A percentile compares a stretch with the other conserved stretches of the same genome.
These are phyloP conservation scores for Trametes coccinea DNA, from an alignment of 768 basidiomycete genomes.

Conservation along the genomic window DNA sequence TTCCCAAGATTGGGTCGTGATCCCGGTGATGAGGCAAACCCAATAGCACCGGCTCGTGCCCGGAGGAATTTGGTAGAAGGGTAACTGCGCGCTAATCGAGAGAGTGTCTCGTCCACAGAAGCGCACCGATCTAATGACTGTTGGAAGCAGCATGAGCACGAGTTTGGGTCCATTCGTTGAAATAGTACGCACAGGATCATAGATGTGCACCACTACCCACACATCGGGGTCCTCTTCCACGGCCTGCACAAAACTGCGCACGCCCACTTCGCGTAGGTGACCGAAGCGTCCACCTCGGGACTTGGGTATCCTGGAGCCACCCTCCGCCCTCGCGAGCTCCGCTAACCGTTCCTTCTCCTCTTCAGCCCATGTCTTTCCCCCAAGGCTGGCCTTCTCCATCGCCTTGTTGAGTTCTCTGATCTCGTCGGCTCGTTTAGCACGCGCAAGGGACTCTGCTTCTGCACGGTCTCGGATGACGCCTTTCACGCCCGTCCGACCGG, in stretches of 20 bases:
- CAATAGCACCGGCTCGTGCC: slow-evolving; percentile 71
- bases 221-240: slow-evolving; percentile 71
- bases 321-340: slow-evolving; percentile 48
- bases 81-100: slow-evolving; percentile 66
- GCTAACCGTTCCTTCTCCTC: slow-evolving; percentile 59
- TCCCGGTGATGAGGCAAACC: slow-evolving; percentile 54
- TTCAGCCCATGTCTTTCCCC: slow-evolving; percentile 74
- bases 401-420: slow-evolving; percentile 50
- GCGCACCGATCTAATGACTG: slow-evolving; percentile 80
- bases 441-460: slow-evolving; percentile 60
- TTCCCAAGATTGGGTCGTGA: slow-evolving; percentile 10
- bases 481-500: slow-evolving; percentile 85
- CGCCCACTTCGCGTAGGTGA: slow-evolving; percentile 78
- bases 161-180: not conserved
- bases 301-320: slow-evolving; percentile 24
- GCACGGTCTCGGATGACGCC: slow-evolving; percentile 82
- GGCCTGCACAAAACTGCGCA: slow-evolving; percentile 68
- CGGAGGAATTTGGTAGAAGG: slow-evolving; percentile 81
- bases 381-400: slow-evolving; percentile 67
- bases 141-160: not conserved
- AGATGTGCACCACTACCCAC: slow-evolving; percentile 87
- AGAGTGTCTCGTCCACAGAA: slow-evolving; percentile 63
- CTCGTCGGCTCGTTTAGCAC: slow-evolving; percentile 53
- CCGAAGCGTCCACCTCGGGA: slow-evolving; percentile 61
- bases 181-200: slow-evolving; percentile 63